These are phyloP conservation scores for Didymosphaeria variabile DNA, from an alignment of 2,329 filamentous ascomycete species.

Conservation along the genomic window DNA sequence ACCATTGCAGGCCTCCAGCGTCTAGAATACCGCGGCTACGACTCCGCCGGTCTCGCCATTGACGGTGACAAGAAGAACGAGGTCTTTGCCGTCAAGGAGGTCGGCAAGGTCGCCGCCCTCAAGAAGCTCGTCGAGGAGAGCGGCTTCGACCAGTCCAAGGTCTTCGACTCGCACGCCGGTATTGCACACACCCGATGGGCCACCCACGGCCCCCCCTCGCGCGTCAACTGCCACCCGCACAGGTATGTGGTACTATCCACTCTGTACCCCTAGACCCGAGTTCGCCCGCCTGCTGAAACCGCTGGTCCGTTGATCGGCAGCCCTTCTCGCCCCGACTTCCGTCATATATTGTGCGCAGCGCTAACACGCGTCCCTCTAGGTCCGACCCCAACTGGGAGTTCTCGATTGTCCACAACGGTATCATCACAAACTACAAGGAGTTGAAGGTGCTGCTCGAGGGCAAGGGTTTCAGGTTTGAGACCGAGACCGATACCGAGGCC, in stretches of 20 bases:
- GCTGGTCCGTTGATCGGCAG: conserved; percentile 16
- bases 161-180: conserved; percentile 97
- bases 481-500: conserved; percentile 98
- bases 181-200: conserved; percentile 99
- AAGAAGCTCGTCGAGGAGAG: conserved; percentile 88
- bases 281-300: conserved; percentile 27
- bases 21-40: conserved; percentile 98
- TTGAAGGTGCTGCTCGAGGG: conserved; percentile 88
- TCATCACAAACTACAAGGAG: conserved; percentile 99
- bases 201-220: conserved; percentile 93
- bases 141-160: conserved; percentile 85
- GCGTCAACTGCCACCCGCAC: conserved; percentile 97
- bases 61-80: conserved; percentile 99
- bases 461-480: conserved; percentile 99
- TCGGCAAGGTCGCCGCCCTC: conserved; percentile 97
- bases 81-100: conserved; percentile 97
- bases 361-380: conserved; percentile 58
- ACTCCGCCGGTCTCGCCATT: conserved; percentile 93
- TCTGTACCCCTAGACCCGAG: conserved; percentile 9
- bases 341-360: conserved; percentile 12
- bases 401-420: conserved; percentile 97
- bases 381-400: conserved; percentile 97
- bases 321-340: conserved; percentile 20
- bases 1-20: conserved; percentile 78
- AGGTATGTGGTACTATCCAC: conserved; percentile 70